A percentile compares a stretch with the other conserved stretches of the same genome.
Evolutionary conservation across 495 filamentous ascomycete species (phyloP).

Genomic region (Xylaria palmicola): DNA sequence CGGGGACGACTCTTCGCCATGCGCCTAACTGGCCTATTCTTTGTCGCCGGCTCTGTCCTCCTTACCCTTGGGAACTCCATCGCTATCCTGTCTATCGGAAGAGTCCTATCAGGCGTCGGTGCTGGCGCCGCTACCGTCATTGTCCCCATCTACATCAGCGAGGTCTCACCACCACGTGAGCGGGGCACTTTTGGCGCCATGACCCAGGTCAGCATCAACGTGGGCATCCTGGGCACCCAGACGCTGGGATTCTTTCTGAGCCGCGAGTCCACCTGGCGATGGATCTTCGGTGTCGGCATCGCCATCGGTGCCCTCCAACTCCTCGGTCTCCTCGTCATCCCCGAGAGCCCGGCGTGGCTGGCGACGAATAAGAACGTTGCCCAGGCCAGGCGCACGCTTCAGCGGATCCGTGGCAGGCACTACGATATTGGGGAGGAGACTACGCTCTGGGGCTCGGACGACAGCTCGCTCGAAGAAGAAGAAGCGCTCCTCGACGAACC

Average conservation of each 20-base stretch:
- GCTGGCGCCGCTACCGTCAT: constrained; percentile 86
- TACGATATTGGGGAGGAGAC: constrained; percentile 75
- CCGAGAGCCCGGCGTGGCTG: constrained; percentile 85
- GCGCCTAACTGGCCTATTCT: constrained; percentile 70
- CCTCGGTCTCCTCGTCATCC: constrained; percentile 64
- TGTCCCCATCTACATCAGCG: constrained; percentile 94
- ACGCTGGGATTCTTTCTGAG: constrained; percentile 84
- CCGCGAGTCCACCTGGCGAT: constrained; percentile 71
- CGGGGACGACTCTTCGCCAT: constrained; percentile 74
- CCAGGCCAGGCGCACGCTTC: constrained; percentile 63
- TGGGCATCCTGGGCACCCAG: constrained; percentile 87
- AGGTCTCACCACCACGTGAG: constrained; percentile 74
- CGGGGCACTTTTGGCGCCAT: constrained; percentile 87
- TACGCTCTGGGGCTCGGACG: constrained; percentile 55
- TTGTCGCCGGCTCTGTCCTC: constrained; percentile 69
- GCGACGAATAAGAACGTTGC: constrained; percentile 63
- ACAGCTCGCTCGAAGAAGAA: constrained; percentile 46
- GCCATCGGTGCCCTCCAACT: constrained; percentile 64
- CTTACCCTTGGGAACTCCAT: constrained; percentile 72
- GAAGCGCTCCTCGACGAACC: constrained; percentile 45
- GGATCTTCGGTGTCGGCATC: constrained; percentile 75
- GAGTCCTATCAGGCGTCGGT: constrained; percentile 78
- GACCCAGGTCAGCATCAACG: constrained; percentile 90
- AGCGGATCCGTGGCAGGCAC: constrained; percentile 69
- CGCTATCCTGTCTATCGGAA: constrained; percentile 63